Evolutionary conservation across 1,284 basidiomycete species (phyloP), one percentile per base, ranked within the genome.

Genomic region (Sphagnurus paluster): DNA sequence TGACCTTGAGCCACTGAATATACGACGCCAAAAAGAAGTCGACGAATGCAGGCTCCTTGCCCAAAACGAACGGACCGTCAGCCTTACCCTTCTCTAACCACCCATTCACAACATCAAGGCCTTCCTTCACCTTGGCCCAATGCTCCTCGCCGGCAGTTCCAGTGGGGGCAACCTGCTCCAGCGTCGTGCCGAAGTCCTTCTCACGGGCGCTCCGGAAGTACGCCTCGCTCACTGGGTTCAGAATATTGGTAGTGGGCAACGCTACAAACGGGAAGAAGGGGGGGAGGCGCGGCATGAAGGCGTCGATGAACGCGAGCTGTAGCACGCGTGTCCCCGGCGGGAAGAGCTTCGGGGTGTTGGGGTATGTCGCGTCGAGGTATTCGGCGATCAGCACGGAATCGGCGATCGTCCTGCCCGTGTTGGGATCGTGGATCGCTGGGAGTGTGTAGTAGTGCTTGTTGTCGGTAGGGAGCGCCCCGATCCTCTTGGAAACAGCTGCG

Each of bases 301-400:
- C 49, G 4, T 42, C 48, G 16, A 56, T 39, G 35, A 62, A 62
- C 1, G 54, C 57, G 6, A 39, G 30, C 34, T 55, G 53, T 3
- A 65, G 39, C 1, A 52, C 61, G 2, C 53, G 48, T 0, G 61
- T 59, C 9, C 59, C 56, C 1, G 55, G 24, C 0, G 62, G 63
- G 35, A 69, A 59, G 9, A 66, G 44, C 7, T 44, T 47, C 1
- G 63, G 63, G 5, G 66, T 68, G 30, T 70, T 61, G 1, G 77
- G 76, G 57, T 78, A 80, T 6, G 64, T 63, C 28, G 60, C 55
- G 48, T 79, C 76, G 38, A 79, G 67, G 50, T 77, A 78, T 20
- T 66, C 56, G 0, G 70, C 74, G 47, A 79, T 79, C 5, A 47
- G 44, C 8, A 54, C 23, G 0, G 75, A 76, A 17, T 79, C 76